Base-by-base conservation (phyloP, 2,329 filamentous ascomycete species). In the Aureobasidium sp. region DNA sequence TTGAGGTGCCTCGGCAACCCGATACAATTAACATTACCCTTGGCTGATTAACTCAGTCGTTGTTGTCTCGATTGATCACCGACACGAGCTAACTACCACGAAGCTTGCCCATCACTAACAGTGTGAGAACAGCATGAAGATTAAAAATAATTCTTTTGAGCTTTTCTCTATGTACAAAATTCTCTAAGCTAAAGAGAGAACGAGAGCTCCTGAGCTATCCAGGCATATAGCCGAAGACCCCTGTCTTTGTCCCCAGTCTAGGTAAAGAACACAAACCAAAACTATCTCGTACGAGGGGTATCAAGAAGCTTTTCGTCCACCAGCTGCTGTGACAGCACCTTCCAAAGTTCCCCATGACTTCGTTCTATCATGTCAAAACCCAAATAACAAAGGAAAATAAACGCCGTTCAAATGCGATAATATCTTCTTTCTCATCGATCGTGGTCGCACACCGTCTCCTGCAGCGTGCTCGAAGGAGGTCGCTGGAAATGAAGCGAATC, bases 321-420 rank as follows among this genome's bases (percentile, higher is more conserved):
- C 24, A n/a, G 24, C 51, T 43, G 50, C 50, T 52, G 50, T 52
- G 12, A 37, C 50, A 37, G 34, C 34, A 4, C 29, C 34, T 36
- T 52, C 29, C 50, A 36, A 52, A 39, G 20, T 36, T 53, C 10
- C 20, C 51, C 51, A 43, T 55, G 51, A 43, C 51, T 55, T 55
- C 51, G 37, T 55, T 43, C 51, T 55, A 55, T 55, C 51, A 55
- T 55, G 36, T 43, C 51, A 55, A 55, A 8, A 4, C 51, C 51
- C 36, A 55, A 43, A 53, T n/a, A n/a, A 53, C 51, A 53, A 53
- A 53, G 20, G 24, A 41, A n/a, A 41, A 32, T 32, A 29, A 53
- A 55, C 51, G 36, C 51, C 51, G 15, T 32, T 43, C 4, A 52
- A 55, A 55, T 55, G 51, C 51, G 51, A 55, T 26, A 43, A 43